These are phyloP conservation scores for Chloris gayana DNA, from an alignment of 176 grass and related monocot genomes.

Conservation along the genomic window DNA sequence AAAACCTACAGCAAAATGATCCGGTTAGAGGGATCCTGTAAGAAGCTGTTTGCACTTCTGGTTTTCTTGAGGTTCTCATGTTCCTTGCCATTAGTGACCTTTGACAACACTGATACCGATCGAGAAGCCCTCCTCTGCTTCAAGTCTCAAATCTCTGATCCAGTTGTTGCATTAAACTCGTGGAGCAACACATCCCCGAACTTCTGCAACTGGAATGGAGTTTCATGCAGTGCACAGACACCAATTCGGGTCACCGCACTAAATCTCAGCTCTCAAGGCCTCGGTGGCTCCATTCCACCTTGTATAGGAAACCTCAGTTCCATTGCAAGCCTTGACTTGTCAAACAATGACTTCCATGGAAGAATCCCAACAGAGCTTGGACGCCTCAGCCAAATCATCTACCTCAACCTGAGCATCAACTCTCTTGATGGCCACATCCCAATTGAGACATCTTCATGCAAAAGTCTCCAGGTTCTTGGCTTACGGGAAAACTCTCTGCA, in stretches of 20 bases:
- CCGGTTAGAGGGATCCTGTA: no score
- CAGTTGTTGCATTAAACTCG: conserved; percentile 28
- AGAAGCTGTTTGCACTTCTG: no score
- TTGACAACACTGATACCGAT: no score
- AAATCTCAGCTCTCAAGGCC: conserved; percentile 30
- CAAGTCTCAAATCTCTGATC: conserved; percentile 22
- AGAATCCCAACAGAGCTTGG: conserved; percentile 53
- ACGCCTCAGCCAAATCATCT: conserved; percentile 25
- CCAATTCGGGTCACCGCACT: conserved; percentile 15
- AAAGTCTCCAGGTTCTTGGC: conserved; percentile 34
- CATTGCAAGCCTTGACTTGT: conserved; percentile 42
- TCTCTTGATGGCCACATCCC: conserved; percentile 47
- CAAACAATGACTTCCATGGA: conserved; percentile 42
- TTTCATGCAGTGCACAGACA: background rate
- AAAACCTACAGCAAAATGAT: no score
- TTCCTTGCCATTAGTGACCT: no score
- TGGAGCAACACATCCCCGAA: conserved; percentile 42
- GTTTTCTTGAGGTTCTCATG: no score
- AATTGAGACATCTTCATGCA: conserved; percentile 28
- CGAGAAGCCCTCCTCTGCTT: conserved; percentile 47
- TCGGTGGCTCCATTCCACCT: conserved; percentile 44
- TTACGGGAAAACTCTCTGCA: conserved; percentile 36
- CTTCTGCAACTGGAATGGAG: conserved; percentile 46
- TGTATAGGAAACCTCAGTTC: conserved; percentile 53
- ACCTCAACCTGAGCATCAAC: conserved; percentile 59